Base-by-base conservation (phyloP, 1,284 basidiomycete species). In the Fomitopsis palustris region DNA sequence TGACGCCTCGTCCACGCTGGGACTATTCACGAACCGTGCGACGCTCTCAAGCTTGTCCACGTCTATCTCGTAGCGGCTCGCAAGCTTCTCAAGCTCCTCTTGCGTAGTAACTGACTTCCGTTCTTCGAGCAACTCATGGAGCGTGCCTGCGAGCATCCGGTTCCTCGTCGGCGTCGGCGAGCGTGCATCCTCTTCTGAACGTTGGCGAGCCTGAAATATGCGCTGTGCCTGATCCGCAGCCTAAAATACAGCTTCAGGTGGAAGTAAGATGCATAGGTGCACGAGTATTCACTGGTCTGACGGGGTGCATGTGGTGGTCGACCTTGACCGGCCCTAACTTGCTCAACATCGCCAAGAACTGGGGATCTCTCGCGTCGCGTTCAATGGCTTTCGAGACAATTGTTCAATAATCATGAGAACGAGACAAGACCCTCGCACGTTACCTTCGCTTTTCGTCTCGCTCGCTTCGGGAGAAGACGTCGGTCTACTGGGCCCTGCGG, bases 311-410 rank as follows among this genome's bases (percentile, higher is more conserved):
- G 66, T 82, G 81, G 69, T 84, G 88, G 71, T 86, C 85, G 21
- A 95, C 89, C 21, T 75, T 77, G 7, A 94, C 92, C 27, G 82
- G 87, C 1, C 92, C 92, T 3, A 95, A 75, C 45, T 75, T 79
- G 63, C 70, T 84, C 53, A 95, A 74, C 67, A 92, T 93, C 33
- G 84, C 78, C 67, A 91, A 71, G 60, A 94, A 86, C 55, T 94
- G 84, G 1, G 91, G 90, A 70, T 95, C 92, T 63, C 77, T 79
- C 7, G 84, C 82, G 68, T 95, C 92, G 61, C 72, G 74, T 60
- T 84, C 77, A 63, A 93, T 86, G 3, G 75, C 92, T 93, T 53
- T 10, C 9, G 37, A 4, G n/a, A 39, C 23, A 8, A 51, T n/a
- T n/a, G 31, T 37, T 35, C 12, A 29, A 35, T 31, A 2, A 52